A percentile compares a stretch with the other conserved stretches of the same genome.
phyloP scores from a whole-genome alignment of 2,329 filamentous ascomycete species.

The Purpureocillium takamizusanense region DNA sequence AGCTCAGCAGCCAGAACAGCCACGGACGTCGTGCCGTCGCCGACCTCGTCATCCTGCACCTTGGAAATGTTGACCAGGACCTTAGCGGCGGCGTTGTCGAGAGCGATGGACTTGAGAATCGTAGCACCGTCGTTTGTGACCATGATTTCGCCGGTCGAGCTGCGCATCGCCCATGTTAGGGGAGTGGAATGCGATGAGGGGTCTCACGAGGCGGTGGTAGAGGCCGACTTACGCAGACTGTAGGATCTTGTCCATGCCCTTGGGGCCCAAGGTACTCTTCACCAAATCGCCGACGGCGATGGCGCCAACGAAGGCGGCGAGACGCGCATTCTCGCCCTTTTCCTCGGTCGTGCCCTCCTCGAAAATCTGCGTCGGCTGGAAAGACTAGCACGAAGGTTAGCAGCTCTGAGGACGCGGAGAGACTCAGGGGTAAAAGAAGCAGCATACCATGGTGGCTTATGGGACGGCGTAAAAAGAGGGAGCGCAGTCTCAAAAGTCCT shows the following conservation, averaged over 20 bases:
- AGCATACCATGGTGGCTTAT: slow-evolving; percentile 1
- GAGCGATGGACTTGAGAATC: slow-evolving; percentile 94
- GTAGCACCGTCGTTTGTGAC: slow-evolving; percentile 98
- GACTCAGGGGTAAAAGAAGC: not conserved
- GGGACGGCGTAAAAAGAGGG: not conserved
- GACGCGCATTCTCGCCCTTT: slow-evolving; percentile 97
- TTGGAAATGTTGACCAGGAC: slow-evolving; percentile 99
- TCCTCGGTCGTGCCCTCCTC: slow-evolving; percentile 94
- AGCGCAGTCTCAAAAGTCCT: not conserved
- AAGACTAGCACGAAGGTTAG: slow-evolving; percentile 34
- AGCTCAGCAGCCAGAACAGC: slow-evolving; percentile 92
- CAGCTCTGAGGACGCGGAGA: not conserved
- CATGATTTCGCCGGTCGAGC: slow-evolving; percentile 93
- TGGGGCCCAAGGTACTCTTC: slow-evolving; percentile 93
- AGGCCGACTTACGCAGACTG: slow-evolving; percentile 70
- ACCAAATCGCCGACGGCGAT: slow-evolving; percentile 96
- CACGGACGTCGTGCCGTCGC: slow-evolving; percentile 97
- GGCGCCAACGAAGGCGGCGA: slow-evolving; percentile 95
- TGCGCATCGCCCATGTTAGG: slow-evolving; percentile 23
- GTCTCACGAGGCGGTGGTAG: too few relatives aligned
- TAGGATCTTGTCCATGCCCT: slow-evolving; percentile 98
- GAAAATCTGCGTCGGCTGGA: slow-evolving; percentile 95
- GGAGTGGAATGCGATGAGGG: too few relatives aligned
- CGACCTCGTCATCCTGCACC: slow-evolving; percentile 97
- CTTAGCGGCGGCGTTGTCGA: slow-evolving; percentile 97